A percentile compares a stretch with the other conserved stretches of the same genome.
These are phyloP conservation scores for Apiotrichum mycotoxinovorans DNA, from an alignment of 1,284 basidiomycete genomes.

Conservation along the genomic window DNA sequence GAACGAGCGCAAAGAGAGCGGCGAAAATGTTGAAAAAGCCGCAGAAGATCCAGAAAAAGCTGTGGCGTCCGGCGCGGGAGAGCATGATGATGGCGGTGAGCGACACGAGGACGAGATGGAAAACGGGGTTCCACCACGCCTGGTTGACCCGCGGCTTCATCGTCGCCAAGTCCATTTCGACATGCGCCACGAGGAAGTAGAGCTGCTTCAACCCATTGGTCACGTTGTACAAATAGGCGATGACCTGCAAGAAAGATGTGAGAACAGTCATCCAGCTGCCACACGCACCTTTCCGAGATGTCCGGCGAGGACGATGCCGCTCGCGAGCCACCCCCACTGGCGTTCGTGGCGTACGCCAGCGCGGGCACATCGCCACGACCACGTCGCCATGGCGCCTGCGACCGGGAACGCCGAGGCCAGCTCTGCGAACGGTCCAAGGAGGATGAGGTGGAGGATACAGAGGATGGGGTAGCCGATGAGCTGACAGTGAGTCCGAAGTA, in stretches of 20 bases:
- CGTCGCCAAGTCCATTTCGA: too few relatives aligned
- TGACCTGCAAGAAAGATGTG: neutral
- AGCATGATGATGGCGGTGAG: neutral
- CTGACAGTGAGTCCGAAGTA: neutral
- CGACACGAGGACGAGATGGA: neutral
- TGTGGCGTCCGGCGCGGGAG: neutral
- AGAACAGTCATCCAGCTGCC: neutral
- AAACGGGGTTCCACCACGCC: neutral
- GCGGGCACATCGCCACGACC: constrained; percentile 4
- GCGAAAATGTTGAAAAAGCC: neutral
- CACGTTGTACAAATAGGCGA: neutral
- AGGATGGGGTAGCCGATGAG: constrained; percentile 2
- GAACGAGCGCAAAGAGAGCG: neutral
- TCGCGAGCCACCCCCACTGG: constrained; percentile 5
- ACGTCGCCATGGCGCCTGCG: constrained; percentile 2
- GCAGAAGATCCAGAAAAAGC: neutral
- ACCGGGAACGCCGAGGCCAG: constrained; percentile 1
- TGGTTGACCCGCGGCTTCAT: too few relatives aligned
- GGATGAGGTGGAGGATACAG: neutral
- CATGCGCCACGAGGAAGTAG: neutral
- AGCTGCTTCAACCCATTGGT: neutral
- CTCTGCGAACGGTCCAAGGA: constrained; percentile 3
- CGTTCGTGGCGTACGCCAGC: neutral
- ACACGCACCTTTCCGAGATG: neutral
- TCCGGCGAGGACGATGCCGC: neutral